Conservation (phyloP, 345 rosid genomes). For the Luvunga scandens region DNA sequence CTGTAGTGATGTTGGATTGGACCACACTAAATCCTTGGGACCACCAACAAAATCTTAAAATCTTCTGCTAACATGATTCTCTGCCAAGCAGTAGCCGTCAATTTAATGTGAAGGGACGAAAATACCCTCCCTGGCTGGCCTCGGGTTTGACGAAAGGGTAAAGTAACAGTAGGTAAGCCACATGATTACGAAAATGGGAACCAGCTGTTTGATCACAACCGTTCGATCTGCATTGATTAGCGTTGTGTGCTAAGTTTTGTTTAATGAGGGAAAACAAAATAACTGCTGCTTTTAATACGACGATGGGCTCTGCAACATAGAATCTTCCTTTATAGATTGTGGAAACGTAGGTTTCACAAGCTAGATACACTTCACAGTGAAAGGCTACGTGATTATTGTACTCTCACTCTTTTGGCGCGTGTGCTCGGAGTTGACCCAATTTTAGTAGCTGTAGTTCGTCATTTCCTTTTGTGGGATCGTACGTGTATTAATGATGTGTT, state of each 20-base stretch:
- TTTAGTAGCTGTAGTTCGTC: not conserved
- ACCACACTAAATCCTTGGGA: slow-evolving; percentile 1
- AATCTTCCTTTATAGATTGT: slow-evolving; percentile 42
- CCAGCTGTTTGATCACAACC: not conserved
- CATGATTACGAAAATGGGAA: not conserved
- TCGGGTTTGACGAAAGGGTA: slow-evolving; percentile 25
- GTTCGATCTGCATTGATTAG: not conserved
- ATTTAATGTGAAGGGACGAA: slow-evolving; percentile 8
- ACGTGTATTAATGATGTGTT: not conserved
- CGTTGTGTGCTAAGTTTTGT: not conserved
- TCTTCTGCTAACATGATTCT: slow-evolving; percentile 36
- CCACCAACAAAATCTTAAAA: slow-evolving; percentile 37
- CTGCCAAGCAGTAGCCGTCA: slow-evolving; percentile 44
- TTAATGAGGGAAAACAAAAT: not conserved
- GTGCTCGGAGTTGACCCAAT: not conserved
- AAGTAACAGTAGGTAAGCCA: slow-evolving; percentile 12
- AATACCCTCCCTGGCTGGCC: slow-evolving; percentile 5
- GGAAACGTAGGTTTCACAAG: slow-evolving; percentile 24
- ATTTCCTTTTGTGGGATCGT: not conserved
- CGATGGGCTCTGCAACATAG: slow-evolving; percentile 17
- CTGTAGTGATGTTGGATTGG: not conserved
- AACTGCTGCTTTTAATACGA: slow-evolving; percentile 11
- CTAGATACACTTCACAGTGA: slow-evolving; percentile 14
- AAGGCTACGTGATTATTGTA: not conserved
- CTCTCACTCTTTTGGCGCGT: not conserved